A percentile compares a stretch with the other conserved stretches of the same genome.
Evolutionary conservation across 352 stramenopile genomes (phyloP).

Genomic region (Pythium brassicae): DNA sequence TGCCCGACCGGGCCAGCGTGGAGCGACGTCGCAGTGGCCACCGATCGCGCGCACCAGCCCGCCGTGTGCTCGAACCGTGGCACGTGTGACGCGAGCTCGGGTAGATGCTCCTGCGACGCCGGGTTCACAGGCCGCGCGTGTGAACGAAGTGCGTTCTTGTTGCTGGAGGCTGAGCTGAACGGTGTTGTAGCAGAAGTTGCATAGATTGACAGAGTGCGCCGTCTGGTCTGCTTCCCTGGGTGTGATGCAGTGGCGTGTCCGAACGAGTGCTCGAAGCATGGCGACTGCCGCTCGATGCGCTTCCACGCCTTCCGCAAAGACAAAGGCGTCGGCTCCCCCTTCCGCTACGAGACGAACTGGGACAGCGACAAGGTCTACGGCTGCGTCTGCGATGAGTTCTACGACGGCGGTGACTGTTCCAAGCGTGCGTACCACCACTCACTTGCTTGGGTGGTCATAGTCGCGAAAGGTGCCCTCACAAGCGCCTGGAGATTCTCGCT

Average conservation of each 20-base stretch:
- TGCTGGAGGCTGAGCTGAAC: background rate
- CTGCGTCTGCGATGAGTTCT: slow-evolving; percentile 85
- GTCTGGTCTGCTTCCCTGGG: background rate
- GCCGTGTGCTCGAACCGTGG: slow-evolving; percentile 64
- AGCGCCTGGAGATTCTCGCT: background rate
- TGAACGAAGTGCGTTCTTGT: slow-evolving; percentile 51
- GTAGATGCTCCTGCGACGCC: slow-evolving; percentile 69
- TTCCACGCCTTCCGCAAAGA: slow-evolving; percentile 61
- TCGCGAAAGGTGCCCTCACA: background rate
- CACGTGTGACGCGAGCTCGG: slow-evolving; percentile 52
- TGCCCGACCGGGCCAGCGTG: slow-evolving; percentile 55
- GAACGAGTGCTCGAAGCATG: slow-evolving; percentile 54
- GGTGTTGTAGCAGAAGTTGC: background rate
- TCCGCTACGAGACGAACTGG: slow-evolving; percentile 64
- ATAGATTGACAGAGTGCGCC: background rate
- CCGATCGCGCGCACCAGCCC: slow-evolving; percentile 47
- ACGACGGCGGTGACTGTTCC: slow-evolving; percentile 83
- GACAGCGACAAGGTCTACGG: slow-evolving; percentile 87
- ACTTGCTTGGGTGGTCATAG: too few relatives aligned
- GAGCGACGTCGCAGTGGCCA: slow-evolving; percentile 51
- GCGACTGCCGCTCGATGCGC: slow-evolving; percentile 71
- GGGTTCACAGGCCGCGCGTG: slow-evolving; percentile 76
- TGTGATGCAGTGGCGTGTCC: slow-evolving; percentile 53
- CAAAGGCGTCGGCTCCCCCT: slow-evolving; percentile 34
- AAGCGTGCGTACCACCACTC: slow-evolving; percentile 34